These are phyloP conservation scores for Melanogaster broomeanus DNA, from an alignment of 768 basidiomycete species.

Conservation along the genomic window DNA sequence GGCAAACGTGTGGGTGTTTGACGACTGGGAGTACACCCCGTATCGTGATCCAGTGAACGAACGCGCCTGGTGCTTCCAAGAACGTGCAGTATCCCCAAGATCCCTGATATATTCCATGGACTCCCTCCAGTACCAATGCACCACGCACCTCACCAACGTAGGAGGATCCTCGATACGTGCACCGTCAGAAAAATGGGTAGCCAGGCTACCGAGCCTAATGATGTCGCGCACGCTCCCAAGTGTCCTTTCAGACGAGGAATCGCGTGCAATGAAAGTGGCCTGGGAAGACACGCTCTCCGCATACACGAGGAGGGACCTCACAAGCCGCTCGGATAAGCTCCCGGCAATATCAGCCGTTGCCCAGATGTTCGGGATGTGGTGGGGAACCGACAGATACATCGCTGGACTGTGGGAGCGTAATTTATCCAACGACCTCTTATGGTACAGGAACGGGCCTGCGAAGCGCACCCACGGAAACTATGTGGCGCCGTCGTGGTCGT, in stretches of 20 bases:
- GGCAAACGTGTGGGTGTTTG: background rate
- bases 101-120: background rate
- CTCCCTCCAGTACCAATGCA: conserved; percentile 6
- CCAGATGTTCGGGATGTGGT: background rate
- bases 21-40: background rate
- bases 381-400: conserved; percentile 2
- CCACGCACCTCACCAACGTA: background rate
- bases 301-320: background rate
- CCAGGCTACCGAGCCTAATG: background rate
- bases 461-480: background rate
- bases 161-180: background rate
- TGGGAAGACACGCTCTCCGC: background rate
- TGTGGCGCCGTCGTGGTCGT: conserved; percentile 8
- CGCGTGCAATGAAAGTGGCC: background rate
- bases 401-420: conserved; percentile 7
- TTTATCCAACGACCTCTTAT: conserved; percentile 3
- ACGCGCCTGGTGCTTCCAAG: conserved; percentile 10
- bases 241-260: background rate
- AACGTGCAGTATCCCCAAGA: conserved; percentile 2
- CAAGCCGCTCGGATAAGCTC: conserved; percentile 4
- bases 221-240: background rate
- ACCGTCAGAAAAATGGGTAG: background rate
- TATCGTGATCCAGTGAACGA: background rate
- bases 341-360: conserved; percentile 3
- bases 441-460: background rate